Evolutionary conservation across 164 flowering plant species (phyloP).

Genomic region (Akebia trifoliata): DNA sequence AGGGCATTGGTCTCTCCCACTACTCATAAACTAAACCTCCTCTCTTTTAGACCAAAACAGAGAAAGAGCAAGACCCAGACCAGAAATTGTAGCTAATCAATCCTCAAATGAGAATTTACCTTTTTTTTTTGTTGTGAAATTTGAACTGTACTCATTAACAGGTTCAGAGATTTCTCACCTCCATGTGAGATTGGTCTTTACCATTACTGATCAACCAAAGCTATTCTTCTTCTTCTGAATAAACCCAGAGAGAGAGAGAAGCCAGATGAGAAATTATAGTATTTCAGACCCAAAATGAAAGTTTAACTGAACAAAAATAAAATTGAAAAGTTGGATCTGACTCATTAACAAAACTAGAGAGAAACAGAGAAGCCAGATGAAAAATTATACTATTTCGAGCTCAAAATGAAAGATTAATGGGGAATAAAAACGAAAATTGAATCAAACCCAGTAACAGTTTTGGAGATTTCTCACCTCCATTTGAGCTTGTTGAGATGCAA

Average conservation of each 20-base stretch:
- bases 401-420: background rate
- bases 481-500: slow-evolving; percentile 11
- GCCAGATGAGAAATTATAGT: slow-evolving; percentile 1
- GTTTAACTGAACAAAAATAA: background rate
- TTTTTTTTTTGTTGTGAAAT: background rate
- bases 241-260: background rate
- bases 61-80: slow-evolving; percentile 12
- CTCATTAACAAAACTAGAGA: too few relatives aligned
- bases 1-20: background rate
- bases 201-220: background rate
- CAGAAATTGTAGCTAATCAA: background rate
- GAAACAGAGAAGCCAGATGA: background rate
- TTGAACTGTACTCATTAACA: slow-evolving; percentile 7
- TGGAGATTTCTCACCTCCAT: slow-evolving; percentile 1
- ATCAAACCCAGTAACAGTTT: background rate
- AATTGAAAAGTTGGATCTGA: too few relatives aligned
- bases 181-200: background rate
- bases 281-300: background rate
- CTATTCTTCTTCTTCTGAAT: background rate
- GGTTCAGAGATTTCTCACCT: slow-evolving; percentile 6
- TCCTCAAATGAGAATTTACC: background rate
- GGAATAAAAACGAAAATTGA: background rate
- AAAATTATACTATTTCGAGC: background rate
- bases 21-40: background rate
- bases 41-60: too few relatives aligned